Base-by-base conservation (phyloP, 108 stramenopile species). In the Licmophora abbreviata region DNA sequence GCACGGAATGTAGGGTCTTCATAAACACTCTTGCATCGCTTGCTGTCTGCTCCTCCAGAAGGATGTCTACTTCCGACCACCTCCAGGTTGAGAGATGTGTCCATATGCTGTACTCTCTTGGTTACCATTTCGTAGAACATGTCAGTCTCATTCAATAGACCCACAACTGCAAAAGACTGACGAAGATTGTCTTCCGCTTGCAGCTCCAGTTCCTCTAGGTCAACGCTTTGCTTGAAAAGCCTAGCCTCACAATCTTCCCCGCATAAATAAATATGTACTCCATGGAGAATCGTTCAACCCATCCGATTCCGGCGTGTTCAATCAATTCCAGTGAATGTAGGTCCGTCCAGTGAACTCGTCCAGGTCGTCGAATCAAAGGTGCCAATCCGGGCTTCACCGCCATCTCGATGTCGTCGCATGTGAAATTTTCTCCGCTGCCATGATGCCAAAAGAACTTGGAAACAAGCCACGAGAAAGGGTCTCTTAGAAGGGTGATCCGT, bases 91-190 rank as follows among this genome's bases (percentile, higher is more conserved):
- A 50, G 43, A n/a, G 48, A 51, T 36, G 36, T 61, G 22, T 64
- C 46, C 28, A 63, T 14, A 35, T 56, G 46, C 3, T 24, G 47
- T 15, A 74, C 42, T 7, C 67, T 57, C 4, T 33, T 32, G 0
- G 63, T 31, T 15, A 74, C 37, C 73, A 74, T 74, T 9, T 74
- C 63, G 29, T 64, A 74, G 38, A 69, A 74, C 18, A 35, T 30
- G 10, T 62, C 54, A 2, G 61, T 72, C n/a, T 72, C 71, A 33
- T 72, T 56, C 26, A 74, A 29, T 21, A 74, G 43, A 10, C 73
- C 73, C 11, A 74, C 73, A 8, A 74, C 63, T 9, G 63, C 33
- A 67, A 74, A 74, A 11, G 61, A 32, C 25, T 69, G 55, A 21
- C 64, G 49, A 20, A 74, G n/a, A 57, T 68, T 74, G 5, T 15